phyloP scores from a whole-genome alignment of 2,329 filamentous ascomycete genomes.

The Neonectria faginata region DNA sequence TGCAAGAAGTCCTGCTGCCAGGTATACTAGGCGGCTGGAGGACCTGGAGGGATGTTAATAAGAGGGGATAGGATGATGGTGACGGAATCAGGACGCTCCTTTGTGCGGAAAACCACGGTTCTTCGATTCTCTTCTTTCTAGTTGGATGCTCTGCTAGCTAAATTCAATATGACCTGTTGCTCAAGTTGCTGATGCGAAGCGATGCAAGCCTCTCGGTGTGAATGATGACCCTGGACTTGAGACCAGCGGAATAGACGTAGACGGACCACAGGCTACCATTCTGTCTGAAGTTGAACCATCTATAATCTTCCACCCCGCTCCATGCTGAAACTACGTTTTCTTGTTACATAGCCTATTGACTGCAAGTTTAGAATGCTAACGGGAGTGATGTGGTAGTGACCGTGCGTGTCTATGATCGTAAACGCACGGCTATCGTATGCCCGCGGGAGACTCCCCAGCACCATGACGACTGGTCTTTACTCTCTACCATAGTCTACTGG shows the following conservation, averaged over 20 bases:
- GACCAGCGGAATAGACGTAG: no score
- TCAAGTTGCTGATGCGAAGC: not conserved
- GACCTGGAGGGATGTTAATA: not conserved
- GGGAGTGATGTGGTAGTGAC: no score
- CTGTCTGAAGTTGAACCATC: no score
- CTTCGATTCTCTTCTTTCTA: not conserved
- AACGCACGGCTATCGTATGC: no score
- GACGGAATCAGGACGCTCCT: constrained; percentile 1
- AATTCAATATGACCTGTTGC: not conserved
- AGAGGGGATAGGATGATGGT: not conserved
- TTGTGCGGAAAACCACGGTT: not conserved
- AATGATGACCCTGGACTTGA: not conserved
- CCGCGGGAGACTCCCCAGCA: no score
- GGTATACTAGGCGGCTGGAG: not conserved
- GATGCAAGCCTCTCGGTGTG: not conserved
- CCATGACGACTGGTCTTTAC: no score
- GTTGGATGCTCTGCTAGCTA: not conserved
- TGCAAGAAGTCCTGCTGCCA: constrained; percentile 27
- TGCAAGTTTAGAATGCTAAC: no score
- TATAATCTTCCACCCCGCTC: no score
- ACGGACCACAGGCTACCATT: no score
- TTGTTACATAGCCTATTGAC: no score
- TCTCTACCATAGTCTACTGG: not conserved
- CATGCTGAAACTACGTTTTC: no score
- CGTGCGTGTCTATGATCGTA: no score